Conservation (phyloP, 768 basidiomycete species). For the Auricularia auricula-judae region DNA sequence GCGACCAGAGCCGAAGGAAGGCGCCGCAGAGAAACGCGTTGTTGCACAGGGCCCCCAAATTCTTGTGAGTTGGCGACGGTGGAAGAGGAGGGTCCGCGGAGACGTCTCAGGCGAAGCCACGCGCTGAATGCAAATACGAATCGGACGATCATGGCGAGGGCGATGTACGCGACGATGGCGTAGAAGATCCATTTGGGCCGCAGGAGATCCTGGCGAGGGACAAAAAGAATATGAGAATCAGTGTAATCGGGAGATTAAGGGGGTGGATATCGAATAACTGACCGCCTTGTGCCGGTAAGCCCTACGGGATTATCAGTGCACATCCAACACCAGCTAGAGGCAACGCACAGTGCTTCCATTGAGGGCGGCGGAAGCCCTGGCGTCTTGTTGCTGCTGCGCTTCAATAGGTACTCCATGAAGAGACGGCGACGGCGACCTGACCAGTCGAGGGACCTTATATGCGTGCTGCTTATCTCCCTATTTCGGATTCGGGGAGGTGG, state of each 20-base stretch:
- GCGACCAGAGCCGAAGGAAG: constrained; percentile 29
- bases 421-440: not conserved
- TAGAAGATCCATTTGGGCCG: not conserved
- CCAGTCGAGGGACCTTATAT: not conserved
- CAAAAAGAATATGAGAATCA: not conserved
- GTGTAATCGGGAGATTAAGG: no score
- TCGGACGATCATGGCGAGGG: not conserved
- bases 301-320: not conserved
- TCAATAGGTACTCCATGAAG: not conserved
- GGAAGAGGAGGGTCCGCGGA: not conserved
- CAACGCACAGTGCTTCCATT: not conserved
- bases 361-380: not conserved
- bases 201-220: not conserved
- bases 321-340: not conserved
- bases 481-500: no score
- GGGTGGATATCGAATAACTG: not conserved
- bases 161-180: not conserved
- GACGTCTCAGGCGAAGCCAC: not conserved
- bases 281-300: not conserved
- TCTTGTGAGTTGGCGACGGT: not conserved
- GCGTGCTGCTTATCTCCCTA: not conserved
- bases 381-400: not conserved
- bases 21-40: constrained; percentile 17
- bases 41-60: not conserved
- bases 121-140: not conserved